Evolutionary conservation across 2,329 filamentous ascomycete species (phyloP).

Genomic region (Knufia fluminis): DNA sequence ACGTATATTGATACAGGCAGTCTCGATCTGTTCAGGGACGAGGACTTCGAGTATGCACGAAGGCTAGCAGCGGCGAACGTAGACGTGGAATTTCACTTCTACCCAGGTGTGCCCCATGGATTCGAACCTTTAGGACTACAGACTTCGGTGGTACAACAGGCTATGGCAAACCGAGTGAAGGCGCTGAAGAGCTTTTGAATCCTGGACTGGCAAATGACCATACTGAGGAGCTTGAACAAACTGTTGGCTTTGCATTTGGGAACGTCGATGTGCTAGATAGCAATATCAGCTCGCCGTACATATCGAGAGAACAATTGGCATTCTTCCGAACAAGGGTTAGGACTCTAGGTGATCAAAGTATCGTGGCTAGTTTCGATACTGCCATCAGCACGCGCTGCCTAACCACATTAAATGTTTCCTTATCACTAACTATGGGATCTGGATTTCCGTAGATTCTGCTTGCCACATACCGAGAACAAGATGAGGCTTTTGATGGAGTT

Average conservation of each 20-base stretch:
- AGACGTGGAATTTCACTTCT: slow-evolving; percentile 37
- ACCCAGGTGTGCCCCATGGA: slow-evolving; percentile 34
- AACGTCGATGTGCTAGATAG: no score
- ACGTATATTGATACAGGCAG: slow-evolving; percentile 38
- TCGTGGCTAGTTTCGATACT: no score
- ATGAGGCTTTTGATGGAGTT: no score
- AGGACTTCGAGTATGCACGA: slow-evolving; percentile 33
- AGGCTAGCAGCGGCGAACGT: slow-evolving; percentile 35
- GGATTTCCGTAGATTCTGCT: no score
- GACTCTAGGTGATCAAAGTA: no score
- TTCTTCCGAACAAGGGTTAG: no score
- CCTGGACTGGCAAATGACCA: background rate
- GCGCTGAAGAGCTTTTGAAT: slow-evolving; percentile 9
- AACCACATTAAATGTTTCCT: no score
- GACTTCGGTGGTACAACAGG: slow-evolving; percentile 13
- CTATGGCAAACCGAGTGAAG: slow-evolving; percentile 16
- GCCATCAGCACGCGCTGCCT: no score
- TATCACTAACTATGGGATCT: no score
- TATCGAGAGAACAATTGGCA: no score
- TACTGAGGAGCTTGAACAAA: background rate
- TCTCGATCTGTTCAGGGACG: slow-evolving; percentile 37
- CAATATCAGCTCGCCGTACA: no score
- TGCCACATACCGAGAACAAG: no score
- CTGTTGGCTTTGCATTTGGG: background rate
- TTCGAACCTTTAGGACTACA: slow-evolving; percentile 28